Conservation (phyloP, 441 rosid genomes). For the Gossypium lobatum region DNA sequence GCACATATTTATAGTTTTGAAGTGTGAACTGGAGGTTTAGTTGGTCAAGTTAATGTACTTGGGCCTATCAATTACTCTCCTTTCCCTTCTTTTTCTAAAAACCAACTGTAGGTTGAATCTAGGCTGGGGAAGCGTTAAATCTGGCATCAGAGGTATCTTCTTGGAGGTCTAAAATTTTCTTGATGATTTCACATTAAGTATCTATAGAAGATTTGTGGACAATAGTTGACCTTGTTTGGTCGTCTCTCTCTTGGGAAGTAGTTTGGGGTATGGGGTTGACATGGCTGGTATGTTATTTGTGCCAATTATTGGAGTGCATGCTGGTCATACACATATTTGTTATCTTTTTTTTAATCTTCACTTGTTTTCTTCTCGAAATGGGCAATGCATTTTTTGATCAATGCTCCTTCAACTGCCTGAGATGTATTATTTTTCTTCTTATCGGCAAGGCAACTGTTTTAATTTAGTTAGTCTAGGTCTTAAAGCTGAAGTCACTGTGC, state of each 20-base stretch:
- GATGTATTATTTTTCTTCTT: conserved; percentile 6
- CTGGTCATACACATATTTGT: neutral
- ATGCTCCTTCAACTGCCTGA: neutral
- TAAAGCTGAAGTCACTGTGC: neutral
- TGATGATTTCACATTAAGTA: neutral
- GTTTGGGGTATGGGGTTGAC: neutral
- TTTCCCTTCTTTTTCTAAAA: neutral
- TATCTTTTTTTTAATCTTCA: neutral
- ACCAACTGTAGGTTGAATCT: neutral
- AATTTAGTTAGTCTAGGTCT: neutral
- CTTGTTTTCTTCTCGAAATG: neutral
- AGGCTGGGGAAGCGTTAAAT: neutral
- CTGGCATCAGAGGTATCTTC: neutral
- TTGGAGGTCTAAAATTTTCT: neutral
- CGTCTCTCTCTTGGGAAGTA: neutral
- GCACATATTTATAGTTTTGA: neutral
- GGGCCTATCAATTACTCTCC: neutral
- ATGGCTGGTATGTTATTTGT: neutral
- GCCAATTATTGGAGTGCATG: neutral
- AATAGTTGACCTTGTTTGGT: neutral
- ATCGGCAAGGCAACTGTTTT: neutral
- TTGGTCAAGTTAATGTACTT: neutral
- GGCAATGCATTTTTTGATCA: neutral
- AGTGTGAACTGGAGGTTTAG: neutral
- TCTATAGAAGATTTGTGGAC: neutral